These are phyloP conservation scores for Penicillium dipodomyicola DNA, from an alignment of 495 filamentous ascomycete species.

Conservation along the genomic window DNA sequence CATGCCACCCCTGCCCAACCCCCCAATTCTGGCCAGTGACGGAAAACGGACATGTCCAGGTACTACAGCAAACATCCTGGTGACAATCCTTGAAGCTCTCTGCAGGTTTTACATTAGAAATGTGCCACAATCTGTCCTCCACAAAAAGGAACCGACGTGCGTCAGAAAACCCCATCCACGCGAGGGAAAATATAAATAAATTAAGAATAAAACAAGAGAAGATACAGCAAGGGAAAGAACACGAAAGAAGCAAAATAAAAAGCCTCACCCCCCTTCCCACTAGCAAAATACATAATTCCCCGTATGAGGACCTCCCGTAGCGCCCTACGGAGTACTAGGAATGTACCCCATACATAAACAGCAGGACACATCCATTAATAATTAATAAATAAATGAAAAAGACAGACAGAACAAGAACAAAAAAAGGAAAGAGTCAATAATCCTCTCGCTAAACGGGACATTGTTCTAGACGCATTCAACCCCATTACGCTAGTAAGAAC, in stretches of 20 bases:
- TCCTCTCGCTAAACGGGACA: background rate
- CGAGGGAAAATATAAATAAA: too few species aligned
- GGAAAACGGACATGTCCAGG: too few species aligned
- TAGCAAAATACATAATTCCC: constrained; percentile 4
- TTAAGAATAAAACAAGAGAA: too few species aligned
- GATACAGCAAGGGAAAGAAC: background rate
- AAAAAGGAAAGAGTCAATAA: background rate
- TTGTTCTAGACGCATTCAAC: constrained; percentile 1
- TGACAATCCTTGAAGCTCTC: background rate
- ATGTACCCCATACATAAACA: constrained; percentile 4
- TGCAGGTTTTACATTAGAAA: too few species aligned
- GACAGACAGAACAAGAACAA: background rate
- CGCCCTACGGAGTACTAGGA: background rate
- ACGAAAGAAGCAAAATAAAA: background rate
- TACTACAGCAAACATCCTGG: background rate
- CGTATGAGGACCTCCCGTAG: constrained; percentile 4
- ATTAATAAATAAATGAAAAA: background rate
- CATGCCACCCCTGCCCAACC: too few species aligned
- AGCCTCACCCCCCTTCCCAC: background rate
- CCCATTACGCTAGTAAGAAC: too few species aligned
- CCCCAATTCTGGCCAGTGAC: too few species aligned
- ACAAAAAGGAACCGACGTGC: background rate
- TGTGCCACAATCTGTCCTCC: too few species aligned
- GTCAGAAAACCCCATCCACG: background rate
- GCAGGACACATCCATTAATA: background rate